phyloP scores from a whole-genome alignment of 2,329 filamentous ascomycete species.

The Aspergillus bombycis region DNA sequence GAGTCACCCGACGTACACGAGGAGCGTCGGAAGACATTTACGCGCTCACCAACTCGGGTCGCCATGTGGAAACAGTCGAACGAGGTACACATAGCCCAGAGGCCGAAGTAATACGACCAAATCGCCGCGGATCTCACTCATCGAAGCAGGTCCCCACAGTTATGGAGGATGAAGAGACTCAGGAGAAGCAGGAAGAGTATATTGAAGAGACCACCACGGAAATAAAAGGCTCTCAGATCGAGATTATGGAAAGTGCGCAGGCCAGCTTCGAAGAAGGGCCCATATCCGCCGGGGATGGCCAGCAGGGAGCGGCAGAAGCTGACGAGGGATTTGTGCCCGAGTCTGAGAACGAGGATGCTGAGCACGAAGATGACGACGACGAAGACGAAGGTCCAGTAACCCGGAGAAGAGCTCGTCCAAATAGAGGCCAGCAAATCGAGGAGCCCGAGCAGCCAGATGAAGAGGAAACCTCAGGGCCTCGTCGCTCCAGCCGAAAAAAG shows the following conservation, averaged over 20 bases:
- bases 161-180: conserved; percentile 28
- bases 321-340: conserved; percentile 44
- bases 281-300: conserved; percentile 25
- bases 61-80: conserved; percentile 58
- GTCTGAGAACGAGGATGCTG: conserved; percentile 43
- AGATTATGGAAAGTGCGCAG: conserved; percentile 47
- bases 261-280: conserved; percentile 37
- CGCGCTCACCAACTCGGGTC: conserved; percentile 62
- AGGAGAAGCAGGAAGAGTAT: conserved; percentile 39
- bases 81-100: conserved; percentile 59
- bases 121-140: conserved; percentile 35
- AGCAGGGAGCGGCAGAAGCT: conserved; percentile 32
- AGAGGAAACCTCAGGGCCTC: conserved; percentile 34
- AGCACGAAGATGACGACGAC: conserved; percentile 39
- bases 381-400: conserved; percentile 59
- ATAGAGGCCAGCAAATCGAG: conserved; percentile 30
- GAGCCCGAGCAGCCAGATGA: conserved; percentile 32
- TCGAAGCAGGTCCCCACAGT: conserved; percentile 44
- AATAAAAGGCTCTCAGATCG: conserved; percentile 45
- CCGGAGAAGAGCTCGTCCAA: conserved; percentile 45
- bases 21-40: conserved; percentile 60
- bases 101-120: conserved; percentile 23
- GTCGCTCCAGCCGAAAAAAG: conserved; percentile 46
- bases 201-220: conserved; percentile 50
- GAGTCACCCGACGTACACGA: conserved; percentile 63